These are phyloP conservation scores for Actinomortierella ambigua DNA, from an alignment of 371 early-diverging fungal genomes.

Conservation along the genomic window DNA sequence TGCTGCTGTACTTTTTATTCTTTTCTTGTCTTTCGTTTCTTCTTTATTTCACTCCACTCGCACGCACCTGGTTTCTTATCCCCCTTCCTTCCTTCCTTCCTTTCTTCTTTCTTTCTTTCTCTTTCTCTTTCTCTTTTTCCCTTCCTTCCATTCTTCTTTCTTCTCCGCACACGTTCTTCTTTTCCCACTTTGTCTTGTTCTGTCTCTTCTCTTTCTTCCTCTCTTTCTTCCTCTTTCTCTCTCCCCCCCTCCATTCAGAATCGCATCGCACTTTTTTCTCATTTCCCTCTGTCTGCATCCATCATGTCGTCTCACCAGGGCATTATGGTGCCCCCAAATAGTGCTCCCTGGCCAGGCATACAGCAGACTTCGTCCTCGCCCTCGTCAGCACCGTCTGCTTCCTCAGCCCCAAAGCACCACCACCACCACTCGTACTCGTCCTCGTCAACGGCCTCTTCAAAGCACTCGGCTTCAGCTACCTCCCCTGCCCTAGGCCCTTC, in stretches of 20 bases:
- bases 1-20: constrained; percentile 1
- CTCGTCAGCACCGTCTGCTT: background rate
- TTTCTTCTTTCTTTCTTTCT: constrained; percentile 4
- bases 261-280: background rate
- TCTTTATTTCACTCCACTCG: background rate
- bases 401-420: constrained; percentile 3
- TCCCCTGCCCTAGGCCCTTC: too few relatives aligned
- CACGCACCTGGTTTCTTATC: background rate
- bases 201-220: background rate
- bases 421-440: constrained; percentile 4
- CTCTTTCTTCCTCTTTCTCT: background rate
- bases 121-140: constrained; percentile 1
- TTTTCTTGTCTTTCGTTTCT: constrained; percentile 4
- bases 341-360: constrained; percentile 33
- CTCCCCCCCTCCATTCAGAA: background rate
- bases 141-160: background rate
- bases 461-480: constrained; percentile 8
- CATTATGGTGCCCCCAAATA: constrained; percentile 37
- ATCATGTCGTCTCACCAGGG: constrained; percentile 12
- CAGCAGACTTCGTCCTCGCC: constrained; percentile 7
- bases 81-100: background rate
- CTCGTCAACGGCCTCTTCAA: constrained; percentile 12
- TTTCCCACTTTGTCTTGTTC: background rate
- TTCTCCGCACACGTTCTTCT: background rate
- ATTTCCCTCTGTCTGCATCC: background rate